These are phyloP conservation scores for Globisporangium nunn DNA, from an alignment of 352 stramenopile species.

Conservation along the genomic window DNA sequence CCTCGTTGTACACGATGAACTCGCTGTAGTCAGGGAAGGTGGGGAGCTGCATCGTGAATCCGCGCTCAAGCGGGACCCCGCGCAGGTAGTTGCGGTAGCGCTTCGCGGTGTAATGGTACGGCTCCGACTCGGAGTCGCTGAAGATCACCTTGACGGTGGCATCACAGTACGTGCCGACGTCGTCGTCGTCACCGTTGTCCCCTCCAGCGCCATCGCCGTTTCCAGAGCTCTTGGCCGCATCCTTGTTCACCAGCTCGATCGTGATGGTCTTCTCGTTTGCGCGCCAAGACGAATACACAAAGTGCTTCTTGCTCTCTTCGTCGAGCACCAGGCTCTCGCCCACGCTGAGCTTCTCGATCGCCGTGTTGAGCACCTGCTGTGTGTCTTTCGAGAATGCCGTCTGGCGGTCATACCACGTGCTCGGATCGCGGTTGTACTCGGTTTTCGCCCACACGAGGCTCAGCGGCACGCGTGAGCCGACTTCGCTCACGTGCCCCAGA, in stretches of 20 bases:
- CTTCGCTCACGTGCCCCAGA: constrained; percentile 35
- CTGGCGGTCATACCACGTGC: constrained; percentile 29
- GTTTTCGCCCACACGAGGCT: constrained; percentile 51
- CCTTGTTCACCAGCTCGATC: constrained; percentile 43
- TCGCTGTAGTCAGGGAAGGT: constrained; percentile 13
- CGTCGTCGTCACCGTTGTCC: constrained; percentile 1
- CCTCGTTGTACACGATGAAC: constrained; percentile 21
- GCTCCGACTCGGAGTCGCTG: constrained; percentile 5
- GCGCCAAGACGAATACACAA: constrained; percentile 26
- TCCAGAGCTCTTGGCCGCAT: background rate
- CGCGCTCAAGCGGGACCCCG: constrained; percentile 13
- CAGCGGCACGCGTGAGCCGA: constrained; percentile 36
- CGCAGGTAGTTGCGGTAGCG: constrained; percentile 41
- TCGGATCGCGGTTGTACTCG: constrained; percentile 17
- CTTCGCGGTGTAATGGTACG: constrained; percentile 37
- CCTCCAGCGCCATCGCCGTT: constrained; percentile 2
- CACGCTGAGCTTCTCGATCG: constrained; percentile 35
- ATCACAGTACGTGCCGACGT: constrained; percentile 19
- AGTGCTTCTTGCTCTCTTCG: constrained; percentile 23
- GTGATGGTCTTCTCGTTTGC: constrained; percentile 20
- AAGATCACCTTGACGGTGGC: constrained; percentile 14
- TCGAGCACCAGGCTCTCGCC: constrained; percentile 32
- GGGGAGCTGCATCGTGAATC: constrained; percentile 15
- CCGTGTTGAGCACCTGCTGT: constrained; percentile 28
- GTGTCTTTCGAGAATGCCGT: constrained; percentile 26